A percentile compares a stretch with the other conserved stretches of the same genome.
Conservation (phyloP, 2,329 filamentous ascomycete species). For the Rugonectria rugulosa region DNA sequence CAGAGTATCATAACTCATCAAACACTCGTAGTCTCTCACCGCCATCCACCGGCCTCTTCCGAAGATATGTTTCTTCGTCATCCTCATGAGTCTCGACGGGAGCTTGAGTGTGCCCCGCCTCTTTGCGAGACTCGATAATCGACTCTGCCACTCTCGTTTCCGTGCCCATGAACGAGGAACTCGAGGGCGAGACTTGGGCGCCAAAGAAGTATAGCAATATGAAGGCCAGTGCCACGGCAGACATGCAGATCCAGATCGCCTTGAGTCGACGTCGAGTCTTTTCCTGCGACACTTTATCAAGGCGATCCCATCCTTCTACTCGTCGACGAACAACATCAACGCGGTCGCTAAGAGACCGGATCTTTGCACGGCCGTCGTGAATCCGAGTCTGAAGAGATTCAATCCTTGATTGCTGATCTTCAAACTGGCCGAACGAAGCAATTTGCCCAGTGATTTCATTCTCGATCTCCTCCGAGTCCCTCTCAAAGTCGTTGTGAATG, state of each 20-base stretch:
- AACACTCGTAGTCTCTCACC: conserved; percentile 52
- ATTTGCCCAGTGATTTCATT: conserved; percentile 69
- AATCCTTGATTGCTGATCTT: conserved; percentile 70
- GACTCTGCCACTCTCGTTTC: conserved; percentile 32
- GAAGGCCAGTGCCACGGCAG: conserved; percentile 55
- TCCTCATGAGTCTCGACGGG: conserved; percentile 30
- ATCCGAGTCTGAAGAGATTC: conserved; percentile 68
- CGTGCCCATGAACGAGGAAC: conserved; percentile 13
- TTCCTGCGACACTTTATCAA: conserved; percentile 73
- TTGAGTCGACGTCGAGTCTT: conserved; percentile 69
- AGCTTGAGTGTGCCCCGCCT: conserved; percentile 29
- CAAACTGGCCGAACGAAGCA: conserved; percentile 66
- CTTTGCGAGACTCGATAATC: conserved; percentile 33
- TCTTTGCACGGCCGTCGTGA: conserved; percentile 63
- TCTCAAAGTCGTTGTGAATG: conserved; percentile 65
- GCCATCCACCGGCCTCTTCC: conserved; percentile 38
- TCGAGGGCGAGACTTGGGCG: conserved; percentile 35
- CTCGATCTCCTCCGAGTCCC: conserved; percentile 65
- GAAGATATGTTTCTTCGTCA: conserved; percentile 33
- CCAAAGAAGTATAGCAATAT: conserved; percentile 52
- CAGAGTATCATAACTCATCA: conserved; percentile 53
- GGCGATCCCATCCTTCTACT: conserved; percentile 72
- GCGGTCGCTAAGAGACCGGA: conserved; percentile 66
- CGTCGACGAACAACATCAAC: conserved; percentile 69
- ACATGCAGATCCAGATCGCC: conserved; percentile 68